Base-by-base conservation (phyloP, 352 stramenopile species). In the Pelagophyceae sp. region DNA sequence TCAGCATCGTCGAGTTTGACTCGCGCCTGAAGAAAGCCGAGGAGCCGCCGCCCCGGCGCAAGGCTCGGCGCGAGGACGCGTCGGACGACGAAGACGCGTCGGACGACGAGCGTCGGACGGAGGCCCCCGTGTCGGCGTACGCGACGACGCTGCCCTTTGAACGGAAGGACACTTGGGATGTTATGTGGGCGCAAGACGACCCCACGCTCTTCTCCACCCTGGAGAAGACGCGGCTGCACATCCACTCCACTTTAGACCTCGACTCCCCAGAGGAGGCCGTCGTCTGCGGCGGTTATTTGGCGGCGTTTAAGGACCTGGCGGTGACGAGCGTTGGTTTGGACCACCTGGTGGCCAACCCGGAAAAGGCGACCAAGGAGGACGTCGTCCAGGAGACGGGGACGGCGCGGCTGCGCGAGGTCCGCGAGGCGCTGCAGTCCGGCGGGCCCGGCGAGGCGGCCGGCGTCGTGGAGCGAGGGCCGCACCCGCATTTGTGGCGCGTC, bases 131-230 rank as follows among this genome's bases (percentile, higher is more conserved):
- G 80, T 78, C 64, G 76, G 78, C 19, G 63, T 40, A 0, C 69
- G 79, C 27, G 51, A 33, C 72, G 72, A 33, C 65, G 32, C 38
- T 86, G 15, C 58, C 75, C 0, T 80, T 82, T 31, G 80, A 85
- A 29, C 61, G 80, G 23, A 85, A 87, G 76, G 92, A 97, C 79
- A 84, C 87, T 2, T 97, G 92, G 92, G 92, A 95, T 74, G 90
- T 97, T 75, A 78, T 90, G 40, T 97, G 92, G 92, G 88, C 91
- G 25, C 87, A 94, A 23, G 92, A 96, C 82, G 94, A 96, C 80
- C 89, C 92, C 1, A 88, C 96, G 70, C 80, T 95, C 23, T 94
- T 96, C 76, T 92, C 93, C 40, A 90, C 95, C 80, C 87, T 90
- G 82, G 92, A 96, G 76, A 96, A 96, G 81, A 93, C 90, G 15